Evolutionary conservation across 2,329 filamentous ascomycete species (phyloP).

Genomic region (Curvularia lunata): DNA sequence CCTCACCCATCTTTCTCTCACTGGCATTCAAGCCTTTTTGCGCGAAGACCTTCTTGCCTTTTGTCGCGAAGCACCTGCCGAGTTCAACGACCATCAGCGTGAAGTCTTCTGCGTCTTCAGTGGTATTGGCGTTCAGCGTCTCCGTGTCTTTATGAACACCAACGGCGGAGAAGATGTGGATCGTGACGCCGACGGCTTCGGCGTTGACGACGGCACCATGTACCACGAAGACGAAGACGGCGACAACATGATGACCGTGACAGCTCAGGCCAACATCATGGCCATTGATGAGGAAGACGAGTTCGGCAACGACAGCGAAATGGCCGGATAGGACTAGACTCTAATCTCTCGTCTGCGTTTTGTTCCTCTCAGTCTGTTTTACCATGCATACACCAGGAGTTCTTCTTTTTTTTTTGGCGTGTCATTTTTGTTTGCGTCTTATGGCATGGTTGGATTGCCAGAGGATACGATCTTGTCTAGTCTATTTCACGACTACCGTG

Average conservation of each 20-base stretch:
- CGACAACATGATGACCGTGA: constrained; percentile 46
- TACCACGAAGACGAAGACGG: constrained; percentile 43
- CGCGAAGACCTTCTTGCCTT: constrained; percentile 82
- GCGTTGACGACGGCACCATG: constrained; percentile 37
- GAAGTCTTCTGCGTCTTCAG: constrained; percentile 98
- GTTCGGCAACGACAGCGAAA: constrained; percentile 55
- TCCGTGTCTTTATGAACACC: constrained; percentile 78
- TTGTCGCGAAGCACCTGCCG: constrained; percentile 85
- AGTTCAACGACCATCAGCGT: constrained; percentile 94
- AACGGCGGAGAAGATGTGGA: constrained; percentile 31
- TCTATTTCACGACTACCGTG: constrained; percentile 4
- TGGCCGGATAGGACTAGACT: constrained; percentile 45
- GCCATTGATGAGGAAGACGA: constrained; percentile 54
- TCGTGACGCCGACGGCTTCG: constrained; percentile 22
- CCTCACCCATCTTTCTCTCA: constrained; percentile 91
- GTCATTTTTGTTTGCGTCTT: neutral
- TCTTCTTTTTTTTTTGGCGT: constrained; percentile 6
- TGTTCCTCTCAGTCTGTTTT: neutral
- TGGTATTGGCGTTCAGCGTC: constrained; percentile 76
- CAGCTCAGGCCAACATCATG: constrained; percentile 46
- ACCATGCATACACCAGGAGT: constrained; percentile 24
- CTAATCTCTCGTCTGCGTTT: neutral
- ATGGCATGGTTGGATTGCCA: constrained; percentile 21
- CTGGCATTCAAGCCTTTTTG: constrained; percentile 89
- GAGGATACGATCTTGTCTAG: constrained; percentile 6